phyloP scores from a whole-genome alignment of 83 land plant genomes.

The Picea mariana region DNA sequence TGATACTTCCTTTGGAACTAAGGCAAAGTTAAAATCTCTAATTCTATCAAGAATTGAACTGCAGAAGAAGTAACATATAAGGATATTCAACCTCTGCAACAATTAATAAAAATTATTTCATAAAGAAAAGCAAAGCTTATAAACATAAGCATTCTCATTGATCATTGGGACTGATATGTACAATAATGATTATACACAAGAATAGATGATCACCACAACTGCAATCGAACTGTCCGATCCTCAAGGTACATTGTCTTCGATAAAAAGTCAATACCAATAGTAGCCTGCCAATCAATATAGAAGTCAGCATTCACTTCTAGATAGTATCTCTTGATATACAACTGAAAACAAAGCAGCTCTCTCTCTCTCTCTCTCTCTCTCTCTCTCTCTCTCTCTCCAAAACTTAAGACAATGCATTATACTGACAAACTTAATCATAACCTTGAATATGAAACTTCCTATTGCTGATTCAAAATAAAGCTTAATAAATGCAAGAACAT shows the following conservation, averaged over 20 bases:
- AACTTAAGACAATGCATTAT: too few relatives aligned
- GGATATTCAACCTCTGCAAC: not conserved
- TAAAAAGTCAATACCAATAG: conserved; percentile 76
- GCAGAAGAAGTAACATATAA: not conserved
- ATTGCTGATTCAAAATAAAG: too few relatives aligned
- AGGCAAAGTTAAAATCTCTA: not conserved
- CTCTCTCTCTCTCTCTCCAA: too few relatives aligned
- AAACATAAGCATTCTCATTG: not conserved
- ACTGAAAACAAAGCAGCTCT: too few relatives aligned
- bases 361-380: too few relatives aligned
- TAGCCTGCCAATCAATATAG: conserved; percentile 36
- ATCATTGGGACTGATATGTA: not conserved
- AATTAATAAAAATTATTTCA: not conserved
- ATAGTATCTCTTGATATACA: too few relatives aligned
- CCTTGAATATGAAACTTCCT: too few relatives aligned
- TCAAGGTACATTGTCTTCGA: conserved; percentile 81
- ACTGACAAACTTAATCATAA: too few relatives aligned
- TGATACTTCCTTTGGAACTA: not conserved
- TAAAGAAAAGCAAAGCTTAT: not conserved
- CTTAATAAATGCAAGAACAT: too few relatives aligned
- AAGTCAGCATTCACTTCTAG: not conserved
- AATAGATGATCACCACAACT: conserved; percentile 44
- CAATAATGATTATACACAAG: not conserved
- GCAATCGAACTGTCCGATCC: conserved; percentile 75
- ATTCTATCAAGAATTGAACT: not conserved